These are phyloP conservation scores for Malus hybrid DNA, from an alignment of 331 rosid species.

Conservation along the genomic window DNA sequence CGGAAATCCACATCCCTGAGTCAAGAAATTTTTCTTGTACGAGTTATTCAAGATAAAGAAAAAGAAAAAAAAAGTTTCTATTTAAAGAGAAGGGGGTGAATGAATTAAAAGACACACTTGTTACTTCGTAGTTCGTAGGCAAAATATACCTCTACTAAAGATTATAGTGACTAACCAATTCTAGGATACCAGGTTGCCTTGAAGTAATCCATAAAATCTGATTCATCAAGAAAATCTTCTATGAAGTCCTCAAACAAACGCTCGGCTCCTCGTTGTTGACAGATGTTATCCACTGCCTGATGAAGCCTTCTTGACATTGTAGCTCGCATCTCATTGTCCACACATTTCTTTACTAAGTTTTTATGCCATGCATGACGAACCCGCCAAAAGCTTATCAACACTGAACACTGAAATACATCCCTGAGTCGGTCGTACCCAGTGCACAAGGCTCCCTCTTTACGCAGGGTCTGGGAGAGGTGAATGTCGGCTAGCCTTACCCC, in stretches of 20 bases:
- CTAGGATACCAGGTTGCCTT: conserved; percentile 80
- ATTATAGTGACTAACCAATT: conserved; percentile 53
- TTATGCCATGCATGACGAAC: too few species aligned
- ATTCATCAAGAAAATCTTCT: conserved; percentile 64
- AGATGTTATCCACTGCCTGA: conserved; percentile 58
- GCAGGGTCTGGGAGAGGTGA: too few species aligned
- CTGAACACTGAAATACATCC: too few species aligned
- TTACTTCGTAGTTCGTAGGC: too few species aligned
- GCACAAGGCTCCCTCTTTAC: too few species aligned
- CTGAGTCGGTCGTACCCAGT: too few species aligned
- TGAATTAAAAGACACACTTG: background rate
- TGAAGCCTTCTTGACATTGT: too few species aligned
- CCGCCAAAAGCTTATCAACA: too few species aligned
- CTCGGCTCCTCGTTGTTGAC: conserved; percentile 40
- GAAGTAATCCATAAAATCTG: conserved; percentile 75
- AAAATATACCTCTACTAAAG: conserved; percentile 10
- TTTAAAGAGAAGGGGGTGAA: background rate
- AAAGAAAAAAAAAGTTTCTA: too few species aligned
- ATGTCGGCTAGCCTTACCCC: too few species aligned
- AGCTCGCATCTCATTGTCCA: too few species aligned
- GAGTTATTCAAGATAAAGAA: background rate
- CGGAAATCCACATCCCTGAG: conserved; percentile 57
- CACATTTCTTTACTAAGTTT: too few species aligned
- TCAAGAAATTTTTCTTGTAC: conserved; percentile 2
- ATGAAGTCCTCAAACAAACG: conserved; percentile 61